Conservation (phyloP, 1,139 yeast genomes). For the Hyphopichia buzzinii region DNA sequence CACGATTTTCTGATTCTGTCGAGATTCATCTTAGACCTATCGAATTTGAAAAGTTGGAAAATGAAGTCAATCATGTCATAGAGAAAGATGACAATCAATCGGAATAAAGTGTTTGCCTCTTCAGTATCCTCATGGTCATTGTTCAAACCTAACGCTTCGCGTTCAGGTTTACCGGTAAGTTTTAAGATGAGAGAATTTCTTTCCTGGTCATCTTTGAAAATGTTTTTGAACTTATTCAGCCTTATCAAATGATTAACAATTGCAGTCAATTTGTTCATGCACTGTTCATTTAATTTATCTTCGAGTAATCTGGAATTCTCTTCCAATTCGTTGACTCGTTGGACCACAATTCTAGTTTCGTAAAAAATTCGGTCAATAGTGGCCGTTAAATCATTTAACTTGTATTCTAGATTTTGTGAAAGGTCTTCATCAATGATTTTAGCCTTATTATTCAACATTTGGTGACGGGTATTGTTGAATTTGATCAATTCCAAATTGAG, state of each 20-base stretch:
- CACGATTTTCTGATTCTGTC: slow-evolving; percentile 45
- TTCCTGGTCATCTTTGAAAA: slow-evolving; percentile 29
- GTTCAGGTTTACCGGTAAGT: slow-evolving; percentile 24
- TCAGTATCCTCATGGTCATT: neutral
- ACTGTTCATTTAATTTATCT: slow-evolving; percentile 32
- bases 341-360: slow-evolving; percentile 70
- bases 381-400: slow-evolving; percentile 62
- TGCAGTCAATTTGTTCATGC: slow-evolving; percentile 22
- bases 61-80: slow-evolving; percentile 32
- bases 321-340: slow-evolving; percentile 79
- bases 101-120: slow-evolving; percentile 15
- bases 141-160: slow-evolving; percentile 12
- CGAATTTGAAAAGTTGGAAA: slow-evolving; percentile 34
- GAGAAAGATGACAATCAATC: slow-evolving; percentile 24
- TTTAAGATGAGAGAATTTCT: slow-evolving; percentile 25
- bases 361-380: slow-evolving; percentile 75
- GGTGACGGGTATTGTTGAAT: slow-evolving; percentile 27
- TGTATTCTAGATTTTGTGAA: slow-evolving; percentile 38
- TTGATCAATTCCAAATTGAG: slow-evolving; percentile 32
- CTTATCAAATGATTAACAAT: slow-evolving; percentile 37
- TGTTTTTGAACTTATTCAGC: slow-evolving; percentile 33
- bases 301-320: slow-evolving; percentile 55
- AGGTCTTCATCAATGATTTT: slow-evolving; percentile 34
- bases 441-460: slow-evolving; percentile 28
- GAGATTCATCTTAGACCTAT: slow-evolving; percentile 41